Percentiles rank a stretch among this genome's conserved stretches.
phyloP scores from a whole-genome alignment of 1,139 yeast genomes.

The Scheffersomyces segobiensis region DNA sequence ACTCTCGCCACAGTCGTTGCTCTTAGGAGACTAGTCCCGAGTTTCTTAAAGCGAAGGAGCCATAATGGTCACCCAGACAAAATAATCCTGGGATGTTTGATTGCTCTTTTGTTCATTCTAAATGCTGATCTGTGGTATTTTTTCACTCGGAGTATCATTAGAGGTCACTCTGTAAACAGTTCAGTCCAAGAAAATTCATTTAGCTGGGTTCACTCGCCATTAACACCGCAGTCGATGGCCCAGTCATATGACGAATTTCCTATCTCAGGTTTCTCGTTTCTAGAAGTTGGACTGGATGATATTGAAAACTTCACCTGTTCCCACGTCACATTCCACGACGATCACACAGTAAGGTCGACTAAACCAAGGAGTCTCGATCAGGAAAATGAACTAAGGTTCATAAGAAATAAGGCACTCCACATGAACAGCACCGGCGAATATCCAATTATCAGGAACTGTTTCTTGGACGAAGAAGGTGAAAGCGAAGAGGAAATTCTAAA shows the following conservation, averaged over 20 bases:
- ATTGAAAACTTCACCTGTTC: background rate
- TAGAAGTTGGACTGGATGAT: background rate
- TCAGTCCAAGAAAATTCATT: background rate
- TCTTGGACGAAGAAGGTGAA: constrained; percentile 8
- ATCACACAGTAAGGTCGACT: constrained; percentile 1
- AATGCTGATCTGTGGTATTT: background rate
- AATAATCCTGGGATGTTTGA: background rate
- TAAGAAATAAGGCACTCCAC: background rate
- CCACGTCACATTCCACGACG: background rate
- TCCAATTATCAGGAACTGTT: constrained; percentile 1
- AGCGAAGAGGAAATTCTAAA: constrained; percentile 10
- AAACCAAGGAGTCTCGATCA: background rate
- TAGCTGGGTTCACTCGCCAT: background rate
- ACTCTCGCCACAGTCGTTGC: too few species aligned
- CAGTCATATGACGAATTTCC: background rate
- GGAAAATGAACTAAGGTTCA: background rate
- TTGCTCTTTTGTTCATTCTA: background rate
- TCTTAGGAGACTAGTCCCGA: too few species aligned
- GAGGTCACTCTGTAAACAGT: background rate
- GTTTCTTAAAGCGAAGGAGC: too few species aligned
- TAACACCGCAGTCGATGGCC: background rate
- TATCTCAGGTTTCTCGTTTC: background rate
- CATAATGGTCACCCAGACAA: background rate
- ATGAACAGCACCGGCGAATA: background rate
- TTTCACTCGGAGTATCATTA: background rate